Evolutionary conservation across 352 stramenopile species (phyloP).

Genomic region (Albugo laibachii): DNA sequence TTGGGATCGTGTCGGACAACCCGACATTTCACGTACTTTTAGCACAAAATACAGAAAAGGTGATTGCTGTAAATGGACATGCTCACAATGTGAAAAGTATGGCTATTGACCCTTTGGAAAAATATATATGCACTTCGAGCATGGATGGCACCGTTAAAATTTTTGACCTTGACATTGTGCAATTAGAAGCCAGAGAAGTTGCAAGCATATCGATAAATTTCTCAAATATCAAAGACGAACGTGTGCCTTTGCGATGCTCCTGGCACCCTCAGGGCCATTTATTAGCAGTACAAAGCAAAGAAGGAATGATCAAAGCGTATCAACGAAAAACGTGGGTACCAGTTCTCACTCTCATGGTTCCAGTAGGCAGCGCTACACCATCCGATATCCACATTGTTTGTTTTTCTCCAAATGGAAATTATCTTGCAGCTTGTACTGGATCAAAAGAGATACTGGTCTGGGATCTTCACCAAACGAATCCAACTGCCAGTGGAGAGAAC

Average conservation of each 20-base stretch:
- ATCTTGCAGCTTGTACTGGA: slow-evolving; percentile 40
- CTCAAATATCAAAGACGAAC: slow-evolving; percentile 30
- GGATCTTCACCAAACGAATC: slow-evolving; percentile 13
- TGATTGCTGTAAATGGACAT: slow-evolving; percentile 41
- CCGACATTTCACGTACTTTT: slow-evolving; percentile 45
- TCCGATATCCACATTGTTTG: slow-evolving; percentile 44
- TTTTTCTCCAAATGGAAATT: slow-evolving; percentile 66
- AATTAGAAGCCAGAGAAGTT: slow-evolving; percentile 17
- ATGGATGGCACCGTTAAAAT: slow-evolving; percentile 51
- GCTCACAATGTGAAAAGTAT: slow-evolving; percentile 56
- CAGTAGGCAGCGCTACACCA: slow-evolving; percentile 25
- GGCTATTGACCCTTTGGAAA: slow-evolving; percentile 31
- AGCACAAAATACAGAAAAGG: slow-evolving; percentile 25
- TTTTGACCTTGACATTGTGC: slow-evolving; percentile 24
- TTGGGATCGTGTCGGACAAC: slow-evolving; percentile 57
- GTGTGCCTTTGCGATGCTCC: slow-evolving; percentile 39
- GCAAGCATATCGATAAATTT: slow-evolving; percentile 38
- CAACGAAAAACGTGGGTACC: slow-evolving; percentile 25
- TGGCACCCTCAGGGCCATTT: slow-evolving; percentile 21
- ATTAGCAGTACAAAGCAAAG: slow-evolving; percentile 38
- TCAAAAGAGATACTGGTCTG: slow-evolving; percentile 61
- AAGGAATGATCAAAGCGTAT: slow-evolving; percentile 49
- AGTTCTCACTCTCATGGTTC: slow-evolving; percentile 22
- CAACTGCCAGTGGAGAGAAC: slow-evolving; percentile 4
- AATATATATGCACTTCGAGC: slow-evolving; percentile 41